Evolutionary conservation across 768 basidiomycete species (phyloP), one percentile per base, ranked within the genome.

Genomic region (Exidia glandulosa): DNA sequence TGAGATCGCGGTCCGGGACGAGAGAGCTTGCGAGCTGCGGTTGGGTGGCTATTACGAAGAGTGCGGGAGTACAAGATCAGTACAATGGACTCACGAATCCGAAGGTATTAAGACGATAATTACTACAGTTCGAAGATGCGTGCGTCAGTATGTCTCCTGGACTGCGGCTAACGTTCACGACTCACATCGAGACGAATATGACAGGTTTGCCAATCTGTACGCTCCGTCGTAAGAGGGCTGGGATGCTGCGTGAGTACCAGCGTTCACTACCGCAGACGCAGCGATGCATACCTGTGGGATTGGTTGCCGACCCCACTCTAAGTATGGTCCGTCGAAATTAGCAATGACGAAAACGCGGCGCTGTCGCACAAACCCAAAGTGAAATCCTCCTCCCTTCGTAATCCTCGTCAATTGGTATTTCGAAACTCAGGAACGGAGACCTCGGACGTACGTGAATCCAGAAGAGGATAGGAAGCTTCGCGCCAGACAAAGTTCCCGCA

Each of bases 71-170:
- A 25, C 27, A 30, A n/a, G 37, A n/a, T n/a, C n/a, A n/a, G n/a
- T n/a, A n/a, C n/a, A n/a, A n/a, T n/a, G n/a, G 7, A 69, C 75
- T 62, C 48, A 81, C 80, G 60, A 83, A 84, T 56, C 81, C 81
- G 62, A 82, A 82, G 0, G 79, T 79, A 64, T 82, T 83, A 45
- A 82, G 60, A 3, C 81, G 80, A 60, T 82, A 83, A 65, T 84
- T 83, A 6, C 80, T 82, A 27, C n/a, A n/a, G n/a, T n/a, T n/a
- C n/a, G n/a, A n/a, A n/a, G n/a, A n/a, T n/a, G n/a, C n/a, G n/a
- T n/a, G n/a, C n/a, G n/a, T n/a, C n/a, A n/a, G n/a, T n/a, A n/a
- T n/a, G n/a, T n/a, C n/a, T n/a, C n/a, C n/a, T n/a, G n/a, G n/a
- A n/a, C n/a, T n/a, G 47, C 23, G 48, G 25, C 23, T n/a, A n/a